Base-by-base conservation (phyloP, 257 asterid species). In the Nicotiana paniculata region DNA sequence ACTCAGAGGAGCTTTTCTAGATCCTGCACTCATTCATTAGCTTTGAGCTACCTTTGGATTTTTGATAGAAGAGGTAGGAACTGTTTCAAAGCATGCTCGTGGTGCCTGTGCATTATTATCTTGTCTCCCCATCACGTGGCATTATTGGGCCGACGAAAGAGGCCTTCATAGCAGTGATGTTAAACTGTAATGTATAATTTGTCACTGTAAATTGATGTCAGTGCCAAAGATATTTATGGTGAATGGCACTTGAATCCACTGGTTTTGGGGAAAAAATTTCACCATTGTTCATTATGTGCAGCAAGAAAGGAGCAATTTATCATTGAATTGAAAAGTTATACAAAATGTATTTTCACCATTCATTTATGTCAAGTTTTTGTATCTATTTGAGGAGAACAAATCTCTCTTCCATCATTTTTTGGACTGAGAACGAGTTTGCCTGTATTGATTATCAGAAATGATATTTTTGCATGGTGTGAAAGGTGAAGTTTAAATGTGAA, bases 1-100 rank as follows among this genome's bases (percentile, higher is more conserved):
- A 95, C 89, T 97, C 99, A 7, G 99, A 97, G 97, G 99, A 97
- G 96, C 99, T 97, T 84, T 97, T 93, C 91, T 97, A 91, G 90
- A 82, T 64, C 58, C 81, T 43, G 81, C 64, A 39, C 74, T 59
- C 82, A 65, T 85, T 85, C 85, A 58, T 84, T 75, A 75, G 30
- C 81, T 53, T 81, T 67, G 81, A 82, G 88, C 83, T 81, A 77
- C 87, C 66, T 80, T 84, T 43, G 66, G 59, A 55, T 82, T 55
- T 39, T 83, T 72, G 76, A 84, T 85, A 76, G 82, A 43, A 58
- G 84, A 26, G 51, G 80, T 57, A 82, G 53, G 61, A 26, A 77
- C 77, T 55, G 81, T 77, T 86, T 84, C 66, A 82, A 54, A 32
- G 74, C 61, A 77, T 53, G 83, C 79, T 77, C 82, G 80, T 74